These are phyloP conservation scores for Fagopyrum homotropicum DNA, from an alignment of 148 eudicot species.

Conservation along the genomic window DNA sequence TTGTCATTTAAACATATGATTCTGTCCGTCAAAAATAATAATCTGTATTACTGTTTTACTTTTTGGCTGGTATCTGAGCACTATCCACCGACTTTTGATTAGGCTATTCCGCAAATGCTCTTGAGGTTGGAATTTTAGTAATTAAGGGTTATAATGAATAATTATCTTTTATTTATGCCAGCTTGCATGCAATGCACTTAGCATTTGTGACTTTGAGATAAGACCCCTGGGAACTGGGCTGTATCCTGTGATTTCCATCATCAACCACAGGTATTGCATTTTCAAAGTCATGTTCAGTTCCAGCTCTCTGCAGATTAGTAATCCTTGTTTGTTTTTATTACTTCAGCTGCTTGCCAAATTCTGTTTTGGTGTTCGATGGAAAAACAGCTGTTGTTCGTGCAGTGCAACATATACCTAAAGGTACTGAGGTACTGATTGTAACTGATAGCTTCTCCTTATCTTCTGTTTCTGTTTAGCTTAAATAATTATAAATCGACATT, in stretches of 20 bases:
- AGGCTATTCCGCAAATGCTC: neutral
- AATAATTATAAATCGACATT: neutral
- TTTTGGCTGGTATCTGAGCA: conserved; percentile 1
- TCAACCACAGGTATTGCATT: conserved; percentile 73
- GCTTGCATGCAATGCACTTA: conserved; percentile 95
- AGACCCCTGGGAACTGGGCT: conserved; percentile 85
- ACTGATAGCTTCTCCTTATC: neutral
- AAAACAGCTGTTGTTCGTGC: conserved; percentile 76
- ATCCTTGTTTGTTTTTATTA: conserved; percentile 19
- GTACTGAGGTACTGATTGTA: conserved; percentile 70
- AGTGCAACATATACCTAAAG: conserved; percentile 73
- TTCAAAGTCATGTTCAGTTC: neutral
- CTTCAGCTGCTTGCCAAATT: conserved; percentile 80
- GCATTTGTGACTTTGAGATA: conserved; percentile 82
- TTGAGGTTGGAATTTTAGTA: neutral
- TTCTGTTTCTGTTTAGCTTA: neutral
- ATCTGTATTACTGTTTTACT: neutral
- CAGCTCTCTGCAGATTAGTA: neutral
- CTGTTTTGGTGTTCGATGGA: conserved; percentile 83
- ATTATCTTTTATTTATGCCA: conserved; percentile 29
- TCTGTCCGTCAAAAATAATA: neutral
- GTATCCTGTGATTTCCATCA: conserved; percentile 65
- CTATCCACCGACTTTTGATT: neutral
- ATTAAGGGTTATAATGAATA: neutral
- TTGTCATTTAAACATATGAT: neutral